Evolutionary conservation across 2,329 filamentous ascomycete species (phyloP).

Genomic region (Knufia petricola): DNA sequence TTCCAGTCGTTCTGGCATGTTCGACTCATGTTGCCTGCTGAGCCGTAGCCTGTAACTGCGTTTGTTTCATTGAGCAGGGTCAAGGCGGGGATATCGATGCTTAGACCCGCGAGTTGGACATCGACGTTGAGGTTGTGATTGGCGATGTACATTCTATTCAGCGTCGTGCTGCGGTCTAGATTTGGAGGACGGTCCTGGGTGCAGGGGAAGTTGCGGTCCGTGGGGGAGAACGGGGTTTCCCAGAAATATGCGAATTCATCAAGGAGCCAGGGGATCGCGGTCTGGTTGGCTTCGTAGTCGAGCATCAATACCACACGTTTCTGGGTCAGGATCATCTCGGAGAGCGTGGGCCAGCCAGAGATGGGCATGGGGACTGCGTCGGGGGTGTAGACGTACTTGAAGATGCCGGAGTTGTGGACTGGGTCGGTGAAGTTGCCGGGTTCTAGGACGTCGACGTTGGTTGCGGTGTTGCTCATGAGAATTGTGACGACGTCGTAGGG

Average conservation of each 20-base stretch:
- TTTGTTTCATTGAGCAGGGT: conserved; percentile 64
- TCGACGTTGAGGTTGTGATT: conserved; percentile 88
- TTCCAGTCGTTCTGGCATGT: conserved; percentile 58
- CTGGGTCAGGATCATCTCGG: conserved; percentile 60
- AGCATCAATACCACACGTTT: conserved; percentile 71
- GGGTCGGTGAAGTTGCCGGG: conserved; percentile 55
- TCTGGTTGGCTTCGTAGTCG: conserved; percentile 76
- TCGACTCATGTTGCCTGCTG: conserved; percentile 54
- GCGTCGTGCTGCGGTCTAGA: conserved; percentile 35
- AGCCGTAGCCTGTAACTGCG: conserved; percentile 53
- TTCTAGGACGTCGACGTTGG: conserved; percentile 61
- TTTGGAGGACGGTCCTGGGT: conserved; percentile 64
- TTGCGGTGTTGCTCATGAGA: conserved; percentile 75
- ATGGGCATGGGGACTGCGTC: conserved; percentile 59
- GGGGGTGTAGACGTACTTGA: conserved; percentile 64
- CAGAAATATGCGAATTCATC: conserved; percentile 83
- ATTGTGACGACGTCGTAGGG: conserved; percentile 85
- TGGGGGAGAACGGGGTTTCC: conserved; percentile 80
- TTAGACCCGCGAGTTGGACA: conserved; percentile 56
- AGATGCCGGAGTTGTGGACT: conserved; percentile 62
- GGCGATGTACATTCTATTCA: conserved; percentile 63
- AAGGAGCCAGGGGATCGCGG: conserved; percentile 70
- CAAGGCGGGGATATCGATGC: conserved; percentile 62
- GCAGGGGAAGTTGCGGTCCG: conserved; percentile 63
- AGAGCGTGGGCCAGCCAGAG: conserved; percentile 74